Base-by-base conservation (phyloP, 169 alveolate species). In the Blepharisma undulans region DNA sequence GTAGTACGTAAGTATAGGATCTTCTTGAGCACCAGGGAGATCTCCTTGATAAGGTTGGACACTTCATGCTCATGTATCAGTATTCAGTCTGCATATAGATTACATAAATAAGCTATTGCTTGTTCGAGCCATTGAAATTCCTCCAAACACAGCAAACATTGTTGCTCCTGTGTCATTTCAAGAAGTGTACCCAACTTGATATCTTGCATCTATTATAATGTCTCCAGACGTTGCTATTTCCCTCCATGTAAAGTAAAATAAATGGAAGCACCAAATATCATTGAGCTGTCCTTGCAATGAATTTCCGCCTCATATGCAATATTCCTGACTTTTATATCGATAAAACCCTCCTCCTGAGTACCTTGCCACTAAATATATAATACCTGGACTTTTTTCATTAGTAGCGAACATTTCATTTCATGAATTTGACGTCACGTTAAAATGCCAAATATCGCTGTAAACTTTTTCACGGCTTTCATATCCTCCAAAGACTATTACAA, bases 181-280 rank as follows among this genome's bases (percentile, higher is more conserved):
- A 0, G 30, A 29, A 1, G 80, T 3, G 16, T 74, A 74, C 19
- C 80, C 80, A 2, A 74, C 7, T 29, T 29, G 2, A 5, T 74
- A 74, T 29, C 80, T 22, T 1, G 80, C 2, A 5, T 22, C 7
- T 2, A 29, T 4, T 3, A 48, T 48, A 3, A 6, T 74, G 10
- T 74, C 29, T 6, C 80, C 80, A 22, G 3, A 3, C 2, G 29
- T 74, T 74, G 2, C 12, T 2, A 48, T 48, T 48, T 48, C 66
- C 10, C 66, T 48, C 66, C 66, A 48, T 48, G 66, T 48, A 5
- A 48, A 48, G 14, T 48, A 48, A 36, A 36, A 36, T 8, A 36
- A 36, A 74, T 78, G 60, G 32, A 78, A 78, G 10, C 86, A 78
- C 86, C 86, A 78, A 29, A 32, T 78, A 32, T 78, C 86, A 22